A percentile compares a stretch with the other conserved stretches of the same genome.
Evolutionary conservation across 2,329 filamentous ascomycete genomes (phyloP).

Genomic region (Botryotinia narcissicola): DNA sequence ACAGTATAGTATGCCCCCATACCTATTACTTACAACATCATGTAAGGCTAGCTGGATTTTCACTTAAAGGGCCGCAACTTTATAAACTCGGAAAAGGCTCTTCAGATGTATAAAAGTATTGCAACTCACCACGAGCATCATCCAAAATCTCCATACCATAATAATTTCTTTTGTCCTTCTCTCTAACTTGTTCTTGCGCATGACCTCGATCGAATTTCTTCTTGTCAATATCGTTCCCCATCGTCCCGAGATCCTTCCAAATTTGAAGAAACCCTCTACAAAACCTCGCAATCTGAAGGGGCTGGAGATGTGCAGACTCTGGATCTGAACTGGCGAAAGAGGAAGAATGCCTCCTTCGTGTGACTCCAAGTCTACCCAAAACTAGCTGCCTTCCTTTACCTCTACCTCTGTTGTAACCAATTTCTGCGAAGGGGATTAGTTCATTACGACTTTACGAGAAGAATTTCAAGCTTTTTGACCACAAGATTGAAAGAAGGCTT

Average conservation of each 20-base stretch:
- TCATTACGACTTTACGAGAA: not conserved
- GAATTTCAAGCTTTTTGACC: not conserved
- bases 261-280: not conserved
- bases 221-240: not conserved
- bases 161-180: not conserved
- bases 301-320: not conserved
- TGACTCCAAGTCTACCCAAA: not conserved
- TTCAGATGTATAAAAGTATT: not conserved
- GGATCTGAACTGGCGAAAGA: not conserved
- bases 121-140: not conserved
- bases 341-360: not conserved
- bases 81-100: too few relatives aligned
- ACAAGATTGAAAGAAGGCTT: not conserved
- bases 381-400: not conserved
- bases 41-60: not conserved
- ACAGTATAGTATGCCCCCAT: too few relatives aligned
- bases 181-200: not conserved
- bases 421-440: not conserved
- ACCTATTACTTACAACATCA: not conserved
- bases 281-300: not conserved
- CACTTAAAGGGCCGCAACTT: not conserved
- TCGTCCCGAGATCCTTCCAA: not conserved
- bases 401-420: not conserved
- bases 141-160: not conserved
- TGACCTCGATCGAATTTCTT: not conserved